Evolutionary conservation across 163 green algal genomes (phyloP).

Genomic region (Scenedesmus sp.): DNA sequence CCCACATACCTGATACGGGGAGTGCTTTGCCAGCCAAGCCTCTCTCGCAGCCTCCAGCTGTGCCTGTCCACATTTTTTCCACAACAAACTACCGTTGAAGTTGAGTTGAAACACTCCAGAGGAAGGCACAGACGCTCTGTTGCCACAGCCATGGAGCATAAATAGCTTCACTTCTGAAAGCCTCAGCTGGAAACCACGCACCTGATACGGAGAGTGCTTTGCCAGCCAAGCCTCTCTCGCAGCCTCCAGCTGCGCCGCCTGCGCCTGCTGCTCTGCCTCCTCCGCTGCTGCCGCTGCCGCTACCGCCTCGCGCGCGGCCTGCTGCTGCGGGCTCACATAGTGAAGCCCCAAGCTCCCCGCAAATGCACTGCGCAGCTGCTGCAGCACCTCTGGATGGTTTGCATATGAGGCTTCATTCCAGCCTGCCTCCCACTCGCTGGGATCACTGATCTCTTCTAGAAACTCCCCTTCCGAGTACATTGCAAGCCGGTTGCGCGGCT

Average conservation of each 20-base stretch:
- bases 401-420: not conserved
- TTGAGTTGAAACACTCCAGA: too few relatives aligned
- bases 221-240: not conserved
- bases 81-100: too few relatives aligned
- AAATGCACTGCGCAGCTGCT: slow-evolving; percentile 25
- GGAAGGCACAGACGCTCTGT: too few relatives aligned
- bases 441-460: not conserved
- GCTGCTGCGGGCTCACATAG: slow-evolving; percentile 32
- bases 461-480: slow-evolving; percentile 19
- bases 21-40: too few relatives aligned
- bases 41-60: too few relatives aligned
- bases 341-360: not conserved
- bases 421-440: slow-evolving; percentile 38
- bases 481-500: not conserved
- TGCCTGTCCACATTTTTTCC: too few relatives aligned
- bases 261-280: not conserved
- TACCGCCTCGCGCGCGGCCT: not conserved
- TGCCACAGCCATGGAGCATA: not conserved
- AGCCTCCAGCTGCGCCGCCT: not conserved
- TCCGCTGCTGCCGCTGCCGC: not conserved
- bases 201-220: slow-evolving; percentile 30
- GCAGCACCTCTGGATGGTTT: slow-evolving; percentile 22
- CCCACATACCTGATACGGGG: not conserved
- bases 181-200: not conserved
- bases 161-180: not conserved